These are phyloP conservation scores for Oryza longistaminata DNA, from an alignment of 176 grass and related monocot genomes.

Conservation along the genomic window DNA sequence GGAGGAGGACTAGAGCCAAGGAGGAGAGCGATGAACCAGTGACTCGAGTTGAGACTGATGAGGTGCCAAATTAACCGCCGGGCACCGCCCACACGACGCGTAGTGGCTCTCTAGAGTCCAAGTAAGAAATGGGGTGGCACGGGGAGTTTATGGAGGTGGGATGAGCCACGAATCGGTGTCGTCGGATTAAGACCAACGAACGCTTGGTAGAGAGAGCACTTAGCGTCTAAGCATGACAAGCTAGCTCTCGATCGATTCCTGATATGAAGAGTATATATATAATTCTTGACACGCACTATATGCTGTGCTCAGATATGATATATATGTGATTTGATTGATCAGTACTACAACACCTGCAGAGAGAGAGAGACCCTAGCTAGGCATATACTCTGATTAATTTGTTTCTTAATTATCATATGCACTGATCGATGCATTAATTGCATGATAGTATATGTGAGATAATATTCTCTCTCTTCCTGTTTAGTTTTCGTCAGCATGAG, in stretches of 20 bases:
- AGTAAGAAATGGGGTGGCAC: too few relatives aligned
- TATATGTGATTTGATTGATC: neutral
- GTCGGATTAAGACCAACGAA: neutral
- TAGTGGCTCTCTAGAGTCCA: too few relatives aligned
- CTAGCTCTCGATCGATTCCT: neutral
- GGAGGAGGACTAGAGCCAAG: too few relatives aligned
- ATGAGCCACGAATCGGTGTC: too few relatives aligned
- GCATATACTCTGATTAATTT: neutral
- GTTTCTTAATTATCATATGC: neutral
- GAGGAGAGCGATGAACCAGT: too few relatives aligned
- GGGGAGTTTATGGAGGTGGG: too few relatives aligned
- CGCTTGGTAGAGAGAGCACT: conserved; percentile 4
- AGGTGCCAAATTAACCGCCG: too few relatives aligned
- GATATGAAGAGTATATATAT: neutral
- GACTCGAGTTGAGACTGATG: too few relatives aligned
- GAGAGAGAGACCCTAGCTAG: too few relatives aligned
- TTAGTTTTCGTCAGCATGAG: conserved; percentile 26
- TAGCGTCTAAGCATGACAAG: conserved; percentile 24
- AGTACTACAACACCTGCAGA: neutral
- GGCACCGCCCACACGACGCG: too few relatives aligned
- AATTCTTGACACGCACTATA: neutral
- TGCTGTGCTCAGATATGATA: neutral
- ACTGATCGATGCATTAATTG: neutral
- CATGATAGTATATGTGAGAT: neutral
- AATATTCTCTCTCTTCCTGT: neutral